Evolutionary conservation across 768 basidiomycete species (phyloP).

Genomic region (Cyathus striatus): DNA sequence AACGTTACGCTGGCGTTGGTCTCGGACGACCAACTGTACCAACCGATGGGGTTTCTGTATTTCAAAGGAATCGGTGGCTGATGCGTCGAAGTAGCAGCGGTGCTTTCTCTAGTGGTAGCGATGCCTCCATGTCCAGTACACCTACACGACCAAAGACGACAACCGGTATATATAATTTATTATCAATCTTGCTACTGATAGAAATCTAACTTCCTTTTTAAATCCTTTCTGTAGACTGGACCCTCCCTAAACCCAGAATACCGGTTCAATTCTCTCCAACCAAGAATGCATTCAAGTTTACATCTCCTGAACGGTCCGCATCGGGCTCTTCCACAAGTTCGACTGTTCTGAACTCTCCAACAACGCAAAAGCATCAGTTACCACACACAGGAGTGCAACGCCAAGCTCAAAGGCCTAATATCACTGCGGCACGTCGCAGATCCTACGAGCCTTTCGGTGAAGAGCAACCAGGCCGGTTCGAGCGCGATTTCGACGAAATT

Average conservation of each 20-base stretch:
- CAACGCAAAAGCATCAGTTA: slow-evolving; percentile 19
- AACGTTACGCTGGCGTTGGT: slow-evolving; percentile 59
- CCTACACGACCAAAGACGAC: slow-evolving; percentile 56
- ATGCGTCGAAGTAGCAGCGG: slow-evolving; percentile 80
- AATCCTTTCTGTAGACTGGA: slow-evolving; percentile 40
- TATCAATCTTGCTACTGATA: slow-evolving; percentile 3
- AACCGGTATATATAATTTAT: slow-evolving; percentile 28
- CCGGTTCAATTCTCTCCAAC: slow-evolving; percentile 45
- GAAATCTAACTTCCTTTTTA: slow-evolving; percentile 3
- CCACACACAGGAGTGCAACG: slow-evolving; percentile 16
- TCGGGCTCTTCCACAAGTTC: slow-evolving; percentile 59
- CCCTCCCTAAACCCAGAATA: slow-evolving; percentile 44
- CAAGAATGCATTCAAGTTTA: slow-evolving; percentile 30
- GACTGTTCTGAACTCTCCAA: slow-evolving; percentile 37
- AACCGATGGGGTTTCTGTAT: slow-evolving; percentile 21
- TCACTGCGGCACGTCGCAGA: slow-evolving; percentile 16
- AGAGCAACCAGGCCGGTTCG: slow-evolving; percentile 63
- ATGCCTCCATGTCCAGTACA: slow-evolving; percentile 52
- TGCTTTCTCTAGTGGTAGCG: slow-evolving; percentile 74
- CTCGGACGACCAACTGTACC: slow-evolving; percentile 49
- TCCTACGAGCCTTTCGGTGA: slow-evolving; percentile 37
- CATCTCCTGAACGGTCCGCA: slow-evolving; percentile 39
- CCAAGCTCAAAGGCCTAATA: slow-evolving; percentile 13
- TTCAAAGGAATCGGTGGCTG: slow-evolving; percentile 52
- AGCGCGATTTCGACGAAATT: slow-evolving; percentile 74